phyloP scores from a whole-genome alignment of 1,139 yeast genomes.

The Geotrichum australiense region DNA sequence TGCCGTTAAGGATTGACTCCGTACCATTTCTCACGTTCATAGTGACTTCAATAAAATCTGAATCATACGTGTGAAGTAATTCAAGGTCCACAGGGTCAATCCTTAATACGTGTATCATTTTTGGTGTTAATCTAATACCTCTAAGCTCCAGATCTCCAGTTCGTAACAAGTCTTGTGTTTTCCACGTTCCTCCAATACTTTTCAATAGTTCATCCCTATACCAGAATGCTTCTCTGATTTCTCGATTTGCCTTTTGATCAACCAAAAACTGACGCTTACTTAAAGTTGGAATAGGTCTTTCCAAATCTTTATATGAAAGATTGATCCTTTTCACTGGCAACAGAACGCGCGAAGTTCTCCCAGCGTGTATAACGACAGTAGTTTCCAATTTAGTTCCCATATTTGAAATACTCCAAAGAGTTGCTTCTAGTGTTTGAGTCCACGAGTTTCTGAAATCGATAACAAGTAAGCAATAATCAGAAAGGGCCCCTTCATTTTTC shows the following conservation, averaged over 20 bases:
- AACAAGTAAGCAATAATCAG: constrained; percentile 55
- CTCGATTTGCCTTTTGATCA: constrained; percentile 46
- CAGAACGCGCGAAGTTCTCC: constrained; percentile 53
- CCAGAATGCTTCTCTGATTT: constrained; percentile 68
- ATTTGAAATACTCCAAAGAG: constrained; percentile 33
- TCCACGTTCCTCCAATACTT: constrained; percentile 61
- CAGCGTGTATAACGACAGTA: constrained; percentile 38
- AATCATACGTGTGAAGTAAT: constrained; percentile 25
- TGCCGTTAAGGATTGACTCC: constrained; percentile 40
- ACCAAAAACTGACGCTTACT: constrained; percentile 66
- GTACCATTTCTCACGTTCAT: constrained; percentile 45
- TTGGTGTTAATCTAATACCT: constrained; percentile 50
- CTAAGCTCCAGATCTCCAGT: constrained; percentile 60
- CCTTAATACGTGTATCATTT: constrained; percentile 39
- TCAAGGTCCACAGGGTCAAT: constrained; percentile 44
- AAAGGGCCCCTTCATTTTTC: constrained; percentile 29
- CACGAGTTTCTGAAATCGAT: constrained; percentile 69
- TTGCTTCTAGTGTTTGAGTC: constrained; percentile 37
- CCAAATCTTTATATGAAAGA: constrained; percentile 40
- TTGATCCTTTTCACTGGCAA: constrained; percentile 60
- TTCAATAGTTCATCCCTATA: constrained; percentile 57
- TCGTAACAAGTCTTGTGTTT: constrained; percentile 31
- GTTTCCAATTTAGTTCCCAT: constrained; percentile 22
- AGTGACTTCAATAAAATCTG: constrained; percentile 45
- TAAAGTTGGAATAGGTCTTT: constrained; percentile 63